Percentiles rank a stretch among this genome's conserved stretches.
phyloP scores from a whole-genome alignment of 345 rosid genomes.

The Pseudoturritis turrita region DNA sequence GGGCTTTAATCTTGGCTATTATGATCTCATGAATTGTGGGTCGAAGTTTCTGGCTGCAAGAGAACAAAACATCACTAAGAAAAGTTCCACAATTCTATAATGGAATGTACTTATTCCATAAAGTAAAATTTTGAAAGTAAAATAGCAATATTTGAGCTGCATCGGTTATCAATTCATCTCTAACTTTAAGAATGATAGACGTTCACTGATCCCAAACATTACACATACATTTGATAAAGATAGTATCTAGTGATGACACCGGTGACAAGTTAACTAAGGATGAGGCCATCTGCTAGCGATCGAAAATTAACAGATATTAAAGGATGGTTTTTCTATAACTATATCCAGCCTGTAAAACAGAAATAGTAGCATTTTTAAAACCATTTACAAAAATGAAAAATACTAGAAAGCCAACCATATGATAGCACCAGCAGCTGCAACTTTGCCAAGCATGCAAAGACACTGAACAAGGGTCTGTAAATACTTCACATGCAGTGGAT shows the following conservation, averaged over 20 bases:
- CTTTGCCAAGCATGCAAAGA: constrained; percentile 91
- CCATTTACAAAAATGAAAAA: constrained; percentile 8
- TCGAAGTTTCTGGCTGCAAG: constrained; percentile 83
- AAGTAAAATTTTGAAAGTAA: not conserved
- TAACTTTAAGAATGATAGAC: constrained; percentile 3
- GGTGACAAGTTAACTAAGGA: constrained; percentile 7
- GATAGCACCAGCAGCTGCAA: constrained; percentile 96
- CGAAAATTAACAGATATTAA: constrained; percentile 7
- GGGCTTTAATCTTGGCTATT: constrained; percentile 79
- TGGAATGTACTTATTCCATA: not conserved
- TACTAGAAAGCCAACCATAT: constrained; percentile 67
- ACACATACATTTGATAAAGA: constrained; percentile 6
- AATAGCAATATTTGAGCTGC: constrained; percentile 18
- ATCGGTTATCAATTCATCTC: not conserved
- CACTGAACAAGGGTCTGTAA: constrained; percentile 97
- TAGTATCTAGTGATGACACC: constrained; percentile 15
- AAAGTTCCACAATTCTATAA: not conserved
- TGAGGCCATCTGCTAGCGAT: constrained; percentile 7
- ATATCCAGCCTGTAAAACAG: constrained; percentile 4
- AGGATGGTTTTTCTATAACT: not conserved
- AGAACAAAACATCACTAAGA: constrained; percentile 26
- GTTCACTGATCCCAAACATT: not conserved
- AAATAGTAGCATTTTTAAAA: constrained; percentile 2
- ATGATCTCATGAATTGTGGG: constrained; percentile 95
- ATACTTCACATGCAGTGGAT: constrained; percentile 87